phyloP scores from a whole-genome alignment of 2,329 filamentous ascomycete genomes.

The Cadophora malorum region DNA sequence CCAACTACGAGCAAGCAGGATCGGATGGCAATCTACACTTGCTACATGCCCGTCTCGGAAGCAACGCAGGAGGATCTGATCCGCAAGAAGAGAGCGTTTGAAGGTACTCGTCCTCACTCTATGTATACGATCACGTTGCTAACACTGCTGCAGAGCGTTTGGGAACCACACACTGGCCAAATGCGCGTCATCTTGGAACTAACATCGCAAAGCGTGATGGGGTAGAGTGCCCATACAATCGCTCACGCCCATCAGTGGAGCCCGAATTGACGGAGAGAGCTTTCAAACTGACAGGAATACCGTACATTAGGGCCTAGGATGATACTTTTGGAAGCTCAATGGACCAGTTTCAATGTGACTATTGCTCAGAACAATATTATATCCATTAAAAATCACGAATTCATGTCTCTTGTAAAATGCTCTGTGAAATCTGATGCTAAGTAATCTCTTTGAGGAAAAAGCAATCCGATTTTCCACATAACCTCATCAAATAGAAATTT shows the following conservation, averaged over 20 bases:
- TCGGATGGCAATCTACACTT: slow-evolving; percentile 46
- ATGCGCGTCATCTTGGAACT: slow-evolving; percentile 43
- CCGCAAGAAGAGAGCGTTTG: slow-evolving; percentile 51
- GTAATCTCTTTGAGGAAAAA: too few species aligned
- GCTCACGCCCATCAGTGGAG: neutral
- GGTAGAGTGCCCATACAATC: slow-evolving; percentile 23
- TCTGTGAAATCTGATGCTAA: too few species aligned
- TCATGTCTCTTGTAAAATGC: too few species aligned
- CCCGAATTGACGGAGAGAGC: slow-evolving; percentile 40
- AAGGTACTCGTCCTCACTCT: slow-evolving; percentile 43
- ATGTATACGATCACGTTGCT: too few species aligned
- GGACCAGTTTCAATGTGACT: too few species aligned
- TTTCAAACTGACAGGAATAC: slow-evolving; percentile 55
- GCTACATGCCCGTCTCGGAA: slow-evolving; percentile 50
- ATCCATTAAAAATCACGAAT: too few species aligned
- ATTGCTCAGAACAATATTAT: too few species aligned
- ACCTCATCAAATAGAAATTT: too few species aligned
- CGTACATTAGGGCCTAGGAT: slow-evolving; percentile 45
- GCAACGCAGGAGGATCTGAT: slow-evolving; percentile 50
- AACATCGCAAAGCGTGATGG: slow-evolving; percentile 46
- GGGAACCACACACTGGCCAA: slow-evolving; percentile 54
- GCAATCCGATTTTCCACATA: too few species aligned
- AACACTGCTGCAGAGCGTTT: slow-evolving; percentile 22
- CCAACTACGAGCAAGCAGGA: slow-evolving; percentile 36
- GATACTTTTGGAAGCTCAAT: too few species aligned